Evolutionary conservation across 768 basidiomycete species (phyloP), one percentile per base, ranked within the genome.

Genomic region (Exsudoporus frostii): DNA sequence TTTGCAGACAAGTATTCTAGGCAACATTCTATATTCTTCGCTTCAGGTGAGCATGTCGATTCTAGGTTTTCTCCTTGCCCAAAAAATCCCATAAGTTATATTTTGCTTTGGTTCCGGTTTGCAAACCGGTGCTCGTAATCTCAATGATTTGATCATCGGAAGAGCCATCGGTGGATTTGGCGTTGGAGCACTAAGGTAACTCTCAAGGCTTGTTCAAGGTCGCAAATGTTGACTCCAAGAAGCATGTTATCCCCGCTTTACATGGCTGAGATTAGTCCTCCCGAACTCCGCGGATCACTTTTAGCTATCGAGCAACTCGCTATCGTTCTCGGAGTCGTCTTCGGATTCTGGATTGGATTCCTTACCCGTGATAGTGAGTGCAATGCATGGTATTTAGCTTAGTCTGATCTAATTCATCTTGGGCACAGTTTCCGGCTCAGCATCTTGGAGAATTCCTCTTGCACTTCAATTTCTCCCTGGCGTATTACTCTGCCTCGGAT

Each of bases 301-400:
- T 77, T 91, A 70, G 84, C 88, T 1, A 74, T 92, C 3, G 90
- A 92, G 61, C 90, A 92, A 53, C 78, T 90, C 39, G 81, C 86
- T 19, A 92, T 92, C 45, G 89, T 92, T 14, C 71, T 86, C 0
- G 90, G 90, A 3, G 89, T 90, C 6, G 88, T 92, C 0, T 70
- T 88, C 14, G 90, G 90, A 3, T 92, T 92, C 61, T 92, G 90
- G 90, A 78, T 81, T 5, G 90, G 90, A 0, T 92, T 87, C 62
- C 62, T 80, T 40, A 92, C 89, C 0, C 81, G 90, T 14, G 67
- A 78, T 20, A 62, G 87, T 88, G 61, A 33, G 81, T 70, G 4
- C 15, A 10, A 33, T 36, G 1, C 17, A 30, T n/a, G 15, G 27
- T 46, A 40, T 39, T 14, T 44, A n/a, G 22, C 20, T 22, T 19